Conservation (phyloP, 306 rosid species). For the Calophaca sinica region DNA sequence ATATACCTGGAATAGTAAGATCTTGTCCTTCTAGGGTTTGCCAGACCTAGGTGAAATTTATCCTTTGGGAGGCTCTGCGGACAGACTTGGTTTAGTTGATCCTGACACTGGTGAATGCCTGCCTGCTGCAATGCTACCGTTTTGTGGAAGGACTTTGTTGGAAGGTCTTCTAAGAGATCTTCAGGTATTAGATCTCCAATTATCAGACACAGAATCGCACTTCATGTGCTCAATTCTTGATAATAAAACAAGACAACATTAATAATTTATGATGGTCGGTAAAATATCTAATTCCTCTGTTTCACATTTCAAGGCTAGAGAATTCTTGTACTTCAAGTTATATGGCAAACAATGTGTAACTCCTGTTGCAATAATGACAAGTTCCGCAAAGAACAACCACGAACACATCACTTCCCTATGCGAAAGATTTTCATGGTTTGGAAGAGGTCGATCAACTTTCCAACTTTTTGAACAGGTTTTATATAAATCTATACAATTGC, state of each 20-base stretch:
- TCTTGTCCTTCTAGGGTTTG: conserved; percentile 82
- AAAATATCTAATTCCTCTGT: conserved; percentile 36
- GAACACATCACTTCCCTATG: conserved; percentile 72
- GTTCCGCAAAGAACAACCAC: conserved; percentile 95
- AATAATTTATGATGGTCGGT: conserved; percentile 9
- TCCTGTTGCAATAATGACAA: conserved; percentile 98
- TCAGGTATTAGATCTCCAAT: conserved; percentile 75
- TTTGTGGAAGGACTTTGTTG: conserved; percentile 95
- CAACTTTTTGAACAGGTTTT: conserved; percentile 95
- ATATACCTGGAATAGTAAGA: conserved; percentile 53
- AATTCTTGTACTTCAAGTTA: conserved; percentile 90
- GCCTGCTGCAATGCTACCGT: conserved; percentile 98
- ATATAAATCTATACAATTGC: conserved; percentile 43
- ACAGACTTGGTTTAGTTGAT: conserved; percentile 94
- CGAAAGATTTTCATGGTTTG: conserved; percentile 88
- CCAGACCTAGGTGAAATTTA: conserved; percentile 97
- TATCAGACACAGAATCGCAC: conserved; percentile 36
- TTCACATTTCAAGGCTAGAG: conserved; percentile 84
- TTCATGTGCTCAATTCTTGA: conserved; percentile 13
- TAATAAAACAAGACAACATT: background rate
- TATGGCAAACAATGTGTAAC: conserved; percentile 87
- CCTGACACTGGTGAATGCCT: conserved; percentile 88
- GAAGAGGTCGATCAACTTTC: conserved; percentile 96
- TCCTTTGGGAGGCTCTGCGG: conserved; percentile 98
- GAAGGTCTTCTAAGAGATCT: conserved; percentile 97